phyloP scores from a whole-genome alignment of 805 yeast species.

The Sugiyamaella mastotermitis region DNA sequence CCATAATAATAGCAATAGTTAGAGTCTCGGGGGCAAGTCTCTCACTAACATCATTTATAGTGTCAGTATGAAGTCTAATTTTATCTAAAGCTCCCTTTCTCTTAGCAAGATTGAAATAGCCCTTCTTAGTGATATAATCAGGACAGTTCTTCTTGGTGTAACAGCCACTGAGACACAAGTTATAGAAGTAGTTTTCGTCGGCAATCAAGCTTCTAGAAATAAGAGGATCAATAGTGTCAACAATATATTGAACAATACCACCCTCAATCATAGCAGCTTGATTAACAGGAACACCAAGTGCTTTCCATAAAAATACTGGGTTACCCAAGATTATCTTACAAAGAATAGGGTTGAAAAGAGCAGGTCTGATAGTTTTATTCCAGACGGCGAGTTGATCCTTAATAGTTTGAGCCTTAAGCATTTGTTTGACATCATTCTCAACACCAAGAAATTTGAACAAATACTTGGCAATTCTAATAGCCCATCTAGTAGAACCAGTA shows the following conservation, averaged over 20 bases:
- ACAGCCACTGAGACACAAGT: constrained; percentile 55
- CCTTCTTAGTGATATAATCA: constrained; percentile 58
- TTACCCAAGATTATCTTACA: constrained; percentile 68
- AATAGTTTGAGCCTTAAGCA: constrained; percentile 53
- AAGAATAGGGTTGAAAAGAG: constrained; percentile 63
- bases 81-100: constrained; percentile 53
- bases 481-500: constrained; percentile 86
- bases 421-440: constrained; percentile 42
- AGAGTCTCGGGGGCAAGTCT: constrained; percentile 57
- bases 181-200: constrained; percentile 72
- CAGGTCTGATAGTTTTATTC: constrained; percentile 58
- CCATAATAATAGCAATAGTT: constrained; percentile 79
- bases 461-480: constrained; percentile 58
- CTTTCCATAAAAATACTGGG: constrained; percentile 83
- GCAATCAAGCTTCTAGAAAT: constrained; percentile 58
- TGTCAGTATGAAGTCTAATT: constrained; percentile 74
- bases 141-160: constrained; percentile 67
- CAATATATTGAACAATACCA: constrained; percentile 62
- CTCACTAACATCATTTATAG: constrained; percentile 66
- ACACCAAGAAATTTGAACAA: constrained; percentile 51
- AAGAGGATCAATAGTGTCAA: constrained; percentile 75
- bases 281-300: constrained; percentile 81
- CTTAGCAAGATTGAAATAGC: constrained; percentile 45
- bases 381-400: constrained; percentile 61
- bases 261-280: constrained; percentile 77